These are phyloP conservation scores for Aspergillus kassunensis DNA, from an alignment of 495 filamentous ascomycete species.

Conservation along the genomic window DNA sequence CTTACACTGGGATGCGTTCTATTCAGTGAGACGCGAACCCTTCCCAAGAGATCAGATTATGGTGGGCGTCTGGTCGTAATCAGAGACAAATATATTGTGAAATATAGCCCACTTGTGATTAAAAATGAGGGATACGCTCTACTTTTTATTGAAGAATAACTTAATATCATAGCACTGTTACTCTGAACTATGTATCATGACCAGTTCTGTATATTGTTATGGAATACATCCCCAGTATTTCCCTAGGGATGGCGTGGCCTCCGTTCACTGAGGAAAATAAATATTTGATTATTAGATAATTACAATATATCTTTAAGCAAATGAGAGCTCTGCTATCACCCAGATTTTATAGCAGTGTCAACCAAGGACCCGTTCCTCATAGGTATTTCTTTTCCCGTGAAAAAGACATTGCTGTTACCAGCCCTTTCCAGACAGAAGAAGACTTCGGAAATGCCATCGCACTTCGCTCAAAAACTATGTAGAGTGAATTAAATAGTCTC, in stretches of 20 bases:
- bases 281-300: conserved; percentile 17
- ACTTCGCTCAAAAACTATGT: conserved; percentile 24
- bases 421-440: conserved; percentile 31
- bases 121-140: neutral
- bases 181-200: conserved; percentile 20
- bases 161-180: conserved; percentile 8
- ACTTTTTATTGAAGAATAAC: neutral
- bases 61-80: too few relatives aligned
- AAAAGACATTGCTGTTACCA: conserved; percentile 22
- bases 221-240: conserved; percentile 19
- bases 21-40: too few relatives aligned
- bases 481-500: conserved; percentile 16
- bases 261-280: conserved; percentile 23
- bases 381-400: conserved; percentile 28
- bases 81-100: too few relatives aligned
- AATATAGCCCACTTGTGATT: too few relatives aligned
- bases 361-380: conserved; percentile 25
- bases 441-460: conserved; percentile 27
- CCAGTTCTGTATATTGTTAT: conserved; percentile 18
- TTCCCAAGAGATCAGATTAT: neutral
- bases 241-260: conserved; percentile 15
- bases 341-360: conserved; percentile 25
- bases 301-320: conserved; percentile 24
- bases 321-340: conserved; percentile 28
- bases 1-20: too few relatives aligned